Percentiles rank a stretch among this genome's conserved stretches.
Evolutionary conservation across 495 filamentous ascomycete species (phyloP).

Genomic region (Umbilicaria muhlenbergii): DNA sequence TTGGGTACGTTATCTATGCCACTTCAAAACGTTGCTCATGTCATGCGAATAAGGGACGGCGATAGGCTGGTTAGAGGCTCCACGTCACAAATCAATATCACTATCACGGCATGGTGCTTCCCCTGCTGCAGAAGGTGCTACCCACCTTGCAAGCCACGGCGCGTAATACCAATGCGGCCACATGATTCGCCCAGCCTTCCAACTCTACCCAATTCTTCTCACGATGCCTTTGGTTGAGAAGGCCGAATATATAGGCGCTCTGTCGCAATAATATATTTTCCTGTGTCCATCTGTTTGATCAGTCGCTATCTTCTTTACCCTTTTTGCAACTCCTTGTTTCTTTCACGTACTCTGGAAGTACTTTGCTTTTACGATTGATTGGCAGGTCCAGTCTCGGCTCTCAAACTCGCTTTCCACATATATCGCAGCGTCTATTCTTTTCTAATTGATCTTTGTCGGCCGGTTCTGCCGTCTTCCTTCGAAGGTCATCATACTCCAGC

Average conservation of each 20-base stretch:
- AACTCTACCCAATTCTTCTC: not conserved
- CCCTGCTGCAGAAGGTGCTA: too few relatives aligned
- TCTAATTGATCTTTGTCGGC: too few relatives aligned
- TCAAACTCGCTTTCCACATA: not conserved
- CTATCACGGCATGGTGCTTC: not conserved
- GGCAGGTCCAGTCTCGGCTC: slow-evolving; percentile 10
- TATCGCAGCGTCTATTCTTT: too few relatives aligned
- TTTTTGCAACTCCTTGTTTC: not conserved
- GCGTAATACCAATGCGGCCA: slow-evolving; percentile 3
- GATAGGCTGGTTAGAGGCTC: too few relatives aligned
- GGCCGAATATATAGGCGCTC: slow-evolving; percentile 9
- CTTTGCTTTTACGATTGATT: slow-evolving; percentile 1
- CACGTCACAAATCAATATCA: not conserved
- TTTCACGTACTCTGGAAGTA: not conserved
- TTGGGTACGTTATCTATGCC: too few relatives aligned
- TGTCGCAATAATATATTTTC: not conserved
- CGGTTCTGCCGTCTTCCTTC: too few relatives aligned
- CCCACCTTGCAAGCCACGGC: not conserved
- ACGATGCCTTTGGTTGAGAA: slow-evolving; percentile 1
- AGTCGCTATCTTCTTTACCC: slow-evolving; percentile 4
- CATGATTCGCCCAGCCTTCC: slow-evolving; percentile 3
- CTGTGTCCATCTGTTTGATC: not conserved
- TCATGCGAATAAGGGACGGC: too few relatives aligned
- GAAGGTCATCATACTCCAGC: too few relatives aligned
- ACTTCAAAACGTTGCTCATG: too few relatives aligned